Evolutionary conservation across 176 grass and related monocot species (phyloP), one percentile per base, ranked within the genome.

Genomic region (Areca catechu): DNA sequence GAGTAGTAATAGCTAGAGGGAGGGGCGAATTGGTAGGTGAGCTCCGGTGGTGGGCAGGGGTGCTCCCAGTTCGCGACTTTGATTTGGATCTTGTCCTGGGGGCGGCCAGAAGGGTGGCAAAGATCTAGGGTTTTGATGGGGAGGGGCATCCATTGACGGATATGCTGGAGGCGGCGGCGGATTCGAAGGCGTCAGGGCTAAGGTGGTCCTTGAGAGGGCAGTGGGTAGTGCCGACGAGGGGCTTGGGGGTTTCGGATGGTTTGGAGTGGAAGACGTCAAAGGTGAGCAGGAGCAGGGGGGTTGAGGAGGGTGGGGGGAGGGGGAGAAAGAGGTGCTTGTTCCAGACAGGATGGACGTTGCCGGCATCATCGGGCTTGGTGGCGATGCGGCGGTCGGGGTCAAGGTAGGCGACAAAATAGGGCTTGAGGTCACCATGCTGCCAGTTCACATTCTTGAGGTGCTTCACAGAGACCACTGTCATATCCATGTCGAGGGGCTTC

Each of bases 381-480:
- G 91, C 86, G 34, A 53, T 58, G n/a, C 91, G 83, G 66, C 86
- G 77, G 56, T 82, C 85, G 21, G 91, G 73, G 0, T 95, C 79
- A 1, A 95, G 77, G 80, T 95, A 95, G 16, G 77, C 83, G 51
- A 95, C 80, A 56, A 70, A 86, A 74, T 95, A 95, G 67, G 91
- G 73, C 57, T 79, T 88, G 64, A 95, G 86, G 43, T 84, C 77
- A 16, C 86, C 91, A 43, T 78, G 83, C 29, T 82, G 82, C 91
- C 83, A 95, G 86, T 95, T 95, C 74, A 95, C 91, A 72, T 95
- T 95, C 73, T 95, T 95, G 50, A 95, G 77, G 64, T 95, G 91
- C 80, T 90, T 95, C 17, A 77, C 91, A 3, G 83, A 84, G 56
- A 95, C 71, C 51, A 90, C 77, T 15, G 91, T 95, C 22, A 95